Evolutionary conservation across 352 stramenopile genomes (phyloP), one percentile per base, ranked within the genome.

Genomic region (Pythium oligandrum): DNA sequence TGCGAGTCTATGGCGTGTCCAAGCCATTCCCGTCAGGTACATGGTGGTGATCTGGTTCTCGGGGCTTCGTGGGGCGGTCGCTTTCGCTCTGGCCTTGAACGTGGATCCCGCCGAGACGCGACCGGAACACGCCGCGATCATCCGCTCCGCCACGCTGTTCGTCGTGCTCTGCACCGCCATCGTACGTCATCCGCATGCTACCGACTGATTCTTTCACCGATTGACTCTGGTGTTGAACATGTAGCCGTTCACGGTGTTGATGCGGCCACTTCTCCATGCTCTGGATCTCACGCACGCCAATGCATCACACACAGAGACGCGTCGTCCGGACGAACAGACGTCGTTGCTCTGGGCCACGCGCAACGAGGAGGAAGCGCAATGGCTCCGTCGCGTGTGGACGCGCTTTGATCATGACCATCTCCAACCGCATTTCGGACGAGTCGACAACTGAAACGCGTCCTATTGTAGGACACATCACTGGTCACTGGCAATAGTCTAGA

Each of bases 1-100:
- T 3, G 64, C 68, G 6, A 65, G 66, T 17, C 30, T 68, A 6
- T 68, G 68, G 48, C 58, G 64, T 7, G n/a, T 42, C 11, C 61
- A 59, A 17, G 36, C 55, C 34, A 77, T 77, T 48, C 68, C 68
- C 3, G 32, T 60, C 30, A 49, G 12, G 11, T 72, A 64, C 49
- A 74, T 70, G 61, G 39, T 77, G 17, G 65, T 77, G 11, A 71
- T 95, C 40, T 95, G 78, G 77, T 88, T 94, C 53, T 79, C 78
- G 26, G 87, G 87, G 17, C 59, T 95, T 31, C 75, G 87, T n/a
- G 87, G 87, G 30, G 61, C 53, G 8, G 70, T 58, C 43, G 66
- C 51, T 42, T 68, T 68, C 45, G 61, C 33, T 6, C 55, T 68
- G 6, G 39, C 61, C 26, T 51, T 68, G 30, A 68, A 68, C 82